These are phyloP conservation scores for Cucumis cinereus DNA, from an alignment of 306 rosid genomes.

Conservation along the genomic window DNA sequence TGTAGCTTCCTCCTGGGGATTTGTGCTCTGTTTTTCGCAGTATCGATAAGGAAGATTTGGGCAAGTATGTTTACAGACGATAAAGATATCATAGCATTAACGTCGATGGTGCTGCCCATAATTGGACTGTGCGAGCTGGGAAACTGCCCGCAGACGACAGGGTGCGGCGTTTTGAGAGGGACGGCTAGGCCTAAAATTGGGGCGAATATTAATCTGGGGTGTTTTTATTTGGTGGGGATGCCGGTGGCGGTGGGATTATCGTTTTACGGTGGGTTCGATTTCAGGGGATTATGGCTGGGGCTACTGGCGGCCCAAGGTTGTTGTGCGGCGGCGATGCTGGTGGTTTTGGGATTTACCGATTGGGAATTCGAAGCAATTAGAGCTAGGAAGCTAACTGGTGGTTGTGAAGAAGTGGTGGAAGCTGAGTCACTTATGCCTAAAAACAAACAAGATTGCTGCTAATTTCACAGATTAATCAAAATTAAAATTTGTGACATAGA, in stretches of 20 bases:
- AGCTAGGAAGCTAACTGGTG: constrained; percentile 47
- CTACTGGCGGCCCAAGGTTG: constrained; percentile 81
- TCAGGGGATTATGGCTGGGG: constrained; percentile 77
- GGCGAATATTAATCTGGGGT: constrained; percentile 68
- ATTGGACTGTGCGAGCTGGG: constrained; percentile 90
- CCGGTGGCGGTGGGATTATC: constrained; percentile 61
- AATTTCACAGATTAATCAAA: constrained; percentile 6
- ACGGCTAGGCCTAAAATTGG: constrained; percentile 84
- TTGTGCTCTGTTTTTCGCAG: constrained; percentile 44
- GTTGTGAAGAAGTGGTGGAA: constrained; percentile 9
- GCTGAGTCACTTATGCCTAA: constrained; percentile 18
- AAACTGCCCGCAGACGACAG: constrained; percentile 90
- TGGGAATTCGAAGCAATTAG: constrained; percentile 64
- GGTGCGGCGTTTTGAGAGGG: constrained; percentile 86
- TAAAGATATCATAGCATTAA: constrained; percentile 40
- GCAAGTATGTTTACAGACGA: constrained; percentile 68
- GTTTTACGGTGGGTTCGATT: constrained; percentile 55
- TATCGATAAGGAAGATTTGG: constrained; percentile 57
- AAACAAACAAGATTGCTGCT: constrained; percentile 28
- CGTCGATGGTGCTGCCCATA: constrained; percentile 69
- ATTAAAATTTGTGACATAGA: background rate
- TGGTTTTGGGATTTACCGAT: constrained; percentile 50
- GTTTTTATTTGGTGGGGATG: constrained; percentile 85
- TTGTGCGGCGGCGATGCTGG: constrained; percentile 75
- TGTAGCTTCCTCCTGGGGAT: constrained; percentile 55